Conservation (phyloP, 352 stramenopile genomes). For the Peronospora farinosa region DNA sequence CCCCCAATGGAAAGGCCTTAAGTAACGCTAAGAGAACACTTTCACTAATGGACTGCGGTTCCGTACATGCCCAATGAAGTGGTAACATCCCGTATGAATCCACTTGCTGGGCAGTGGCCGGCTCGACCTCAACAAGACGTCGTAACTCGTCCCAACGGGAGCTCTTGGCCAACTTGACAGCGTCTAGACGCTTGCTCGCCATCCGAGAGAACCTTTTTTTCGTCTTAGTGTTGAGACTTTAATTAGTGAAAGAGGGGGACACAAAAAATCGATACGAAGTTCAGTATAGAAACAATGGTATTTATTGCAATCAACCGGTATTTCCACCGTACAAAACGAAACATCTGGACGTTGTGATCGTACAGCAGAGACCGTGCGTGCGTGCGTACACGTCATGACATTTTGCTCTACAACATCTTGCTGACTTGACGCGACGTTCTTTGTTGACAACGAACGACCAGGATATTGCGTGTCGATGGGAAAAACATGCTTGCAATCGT, state of each 20-base stretch:
- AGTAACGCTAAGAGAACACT: slow-evolving; percentile 66
- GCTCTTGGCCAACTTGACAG: slow-evolving; percentile 78
- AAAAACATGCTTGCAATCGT: no score
- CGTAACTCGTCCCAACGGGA: slow-evolving; percentile 77
- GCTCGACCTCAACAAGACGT: slow-evolving; percentile 65
- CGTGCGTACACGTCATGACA: background rate
- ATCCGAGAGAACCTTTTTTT: slow-evolving; percentile 9
- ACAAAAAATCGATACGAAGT: no score
- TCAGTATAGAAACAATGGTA: no score
- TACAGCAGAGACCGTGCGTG: slow-evolving; percentile 2
- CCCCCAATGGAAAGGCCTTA: slow-evolving; percentile 69
- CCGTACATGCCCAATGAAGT: slow-evolving; percentile 83
- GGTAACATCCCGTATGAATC: slow-evolving; percentile 86
- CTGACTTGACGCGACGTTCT: no score
- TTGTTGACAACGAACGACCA: no score
- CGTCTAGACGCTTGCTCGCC: slow-evolving; percentile 63
- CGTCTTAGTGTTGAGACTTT: slow-evolving; percentile 4
- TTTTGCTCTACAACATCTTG: slow-evolving; percentile 4
- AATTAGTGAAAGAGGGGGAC: background rate
- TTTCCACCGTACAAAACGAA: background rate
- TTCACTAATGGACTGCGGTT: slow-evolving; percentile 70
- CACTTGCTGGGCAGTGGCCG: slow-evolving; percentile 57
- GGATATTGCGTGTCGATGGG: no score
- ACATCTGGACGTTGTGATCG: background rate
- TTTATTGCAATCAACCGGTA: slow-evolving; percentile 1